Evolutionary conservation across 257 asterid species (phyloP).

Genomic region (Salvia splendens): DNA sequence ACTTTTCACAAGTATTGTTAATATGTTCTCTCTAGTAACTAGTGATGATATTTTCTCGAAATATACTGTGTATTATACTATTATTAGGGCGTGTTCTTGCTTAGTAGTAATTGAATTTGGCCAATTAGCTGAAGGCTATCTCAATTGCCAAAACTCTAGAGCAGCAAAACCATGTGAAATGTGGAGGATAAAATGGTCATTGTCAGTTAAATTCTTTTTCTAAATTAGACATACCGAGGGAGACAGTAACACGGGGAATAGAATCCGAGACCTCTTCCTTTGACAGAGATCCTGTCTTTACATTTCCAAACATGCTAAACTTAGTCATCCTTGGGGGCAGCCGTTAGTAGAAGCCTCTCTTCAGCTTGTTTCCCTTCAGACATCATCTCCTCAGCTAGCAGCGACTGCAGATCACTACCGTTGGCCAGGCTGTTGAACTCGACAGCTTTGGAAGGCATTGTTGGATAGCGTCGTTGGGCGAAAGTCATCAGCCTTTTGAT

Average conservation of each 20-base stretch:
- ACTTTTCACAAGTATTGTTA: no score
- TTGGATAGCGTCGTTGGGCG: constrained; percentile 86
- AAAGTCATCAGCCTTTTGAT: constrained; percentile 92
- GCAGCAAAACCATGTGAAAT: no score
- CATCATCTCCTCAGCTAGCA: constrained; percentile 53
- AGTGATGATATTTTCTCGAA: neutral
- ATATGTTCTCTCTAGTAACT: no score
- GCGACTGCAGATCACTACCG: constrained; percentile 92
- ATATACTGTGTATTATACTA: neutral
- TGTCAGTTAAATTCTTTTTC: no score
- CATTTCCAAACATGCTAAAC: constrained; percentile 12
- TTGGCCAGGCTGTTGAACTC: constrained; percentile 98
- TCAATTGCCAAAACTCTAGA: no score
- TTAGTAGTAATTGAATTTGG: no score
- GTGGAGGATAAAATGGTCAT: no score
- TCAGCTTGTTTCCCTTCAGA: constrained; percentile 49
- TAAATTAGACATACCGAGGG: no score
- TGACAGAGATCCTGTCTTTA: neutral
- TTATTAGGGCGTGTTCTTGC: no score
- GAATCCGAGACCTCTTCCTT: no score
- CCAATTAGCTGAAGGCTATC: no score
- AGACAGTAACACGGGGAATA: no score
- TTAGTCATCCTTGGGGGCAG: constrained; percentile 59
- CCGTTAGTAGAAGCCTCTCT: constrained; percentile 68
- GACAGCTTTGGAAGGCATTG: constrained; percentile 94